These are phyloP conservation scores for Phlegmacium glaucopus DNA, from an alignment of 768 basidiomycete genomes.

Conservation along the genomic window DNA sequence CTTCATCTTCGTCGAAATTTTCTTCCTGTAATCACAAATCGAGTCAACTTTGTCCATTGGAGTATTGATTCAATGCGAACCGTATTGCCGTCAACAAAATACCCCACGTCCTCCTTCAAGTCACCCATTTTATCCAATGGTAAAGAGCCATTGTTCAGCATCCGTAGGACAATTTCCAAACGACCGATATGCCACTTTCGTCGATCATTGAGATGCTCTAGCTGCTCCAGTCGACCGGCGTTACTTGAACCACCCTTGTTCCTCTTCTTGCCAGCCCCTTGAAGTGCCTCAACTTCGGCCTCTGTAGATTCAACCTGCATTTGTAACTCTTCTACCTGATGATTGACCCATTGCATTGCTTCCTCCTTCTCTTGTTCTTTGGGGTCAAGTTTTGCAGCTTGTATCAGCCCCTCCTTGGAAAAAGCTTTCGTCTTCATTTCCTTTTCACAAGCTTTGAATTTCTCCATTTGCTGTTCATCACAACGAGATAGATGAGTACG, in stretches of 20 bases:
- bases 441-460: constrained; percentile 99
- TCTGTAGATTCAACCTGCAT: constrained; percentile 93
- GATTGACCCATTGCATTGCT: constrained; percentile 81
- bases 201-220: constrained; percentile 89
- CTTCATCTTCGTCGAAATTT: constrained; percentile 95
- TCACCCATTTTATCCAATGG: constrained; percentile 73
- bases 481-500: constrained; percentile 15
- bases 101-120: constrained; percentile 91
- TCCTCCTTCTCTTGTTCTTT: constrained; percentile 97
- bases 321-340: constrained; percentile 85
- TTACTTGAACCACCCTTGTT: constrained; percentile 64
- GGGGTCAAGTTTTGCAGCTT: constrained; percentile 92
- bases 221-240: constrained; percentile 72
- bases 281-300: constrained; percentile 88
- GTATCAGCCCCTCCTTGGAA: constrained; percentile 96
- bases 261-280: constrained; percentile 81
- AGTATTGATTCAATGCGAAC: constrained; percentile 43
- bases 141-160: constrained; percentile 92
- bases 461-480: constrained; percentile 94
- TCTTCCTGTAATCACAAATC: constrained; percentile 66
- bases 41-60: neutral
- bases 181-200: constrained; percentile 93
- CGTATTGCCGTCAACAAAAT: constrained; percentile 94
- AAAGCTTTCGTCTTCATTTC: constrained; percentile 99
- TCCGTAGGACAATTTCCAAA: constrained; percentile 87